Base-by-base conservation (phyloP, 2,329 filamentous ascomycete species). In the Nemania serpens region DNA sequence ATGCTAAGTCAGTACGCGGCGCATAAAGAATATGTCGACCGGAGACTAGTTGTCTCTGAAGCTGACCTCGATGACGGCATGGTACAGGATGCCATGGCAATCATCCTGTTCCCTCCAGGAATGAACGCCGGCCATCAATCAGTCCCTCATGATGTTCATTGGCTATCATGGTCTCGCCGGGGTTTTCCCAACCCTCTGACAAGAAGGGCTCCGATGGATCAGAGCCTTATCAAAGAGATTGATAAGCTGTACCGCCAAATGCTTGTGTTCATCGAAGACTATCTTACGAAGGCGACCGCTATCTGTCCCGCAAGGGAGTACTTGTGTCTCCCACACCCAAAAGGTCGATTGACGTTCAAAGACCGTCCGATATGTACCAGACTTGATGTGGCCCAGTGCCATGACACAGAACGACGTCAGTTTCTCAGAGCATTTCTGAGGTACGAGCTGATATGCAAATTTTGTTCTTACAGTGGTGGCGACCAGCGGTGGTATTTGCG, bases 201-300 rank as follows among this genome's bases (percentile, higher is more conserved):
- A 29, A 41, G 15, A 18, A 46, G 36, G 12, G 47, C 10, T 41
- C 29, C 46, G 4, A 29, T 42, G 2, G 17, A 52, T 47, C 25
- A 52, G 7, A 43, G 5, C 13, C 55, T 46, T 58, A 12, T 42
- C 10, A 25, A 7, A 2, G 17, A 53, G 2, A 25, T 61, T 34
- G 33, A 50, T 25, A 55, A 51, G 22, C 22, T 59, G 5, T 47
- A 59, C 51, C 20, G 36, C 9, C 5, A 48, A 46, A 34, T 62
- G 33, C 33, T 62, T 2, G 3, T 62, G 4, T 55, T 51, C 29
- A 47, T 59, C 36, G 60, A 62, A 33, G 60, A 62, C 22, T 62
- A 59, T 41, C 33, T 59, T 20, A 59, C 60, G 33, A 62, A 62
- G 43, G 60, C 60, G 7, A 62, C 55, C 15, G 55, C 55, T 29